Conservation (phyloP, 495 filamentous ascomycete species). For the Talaromyces ruber region DNA sequence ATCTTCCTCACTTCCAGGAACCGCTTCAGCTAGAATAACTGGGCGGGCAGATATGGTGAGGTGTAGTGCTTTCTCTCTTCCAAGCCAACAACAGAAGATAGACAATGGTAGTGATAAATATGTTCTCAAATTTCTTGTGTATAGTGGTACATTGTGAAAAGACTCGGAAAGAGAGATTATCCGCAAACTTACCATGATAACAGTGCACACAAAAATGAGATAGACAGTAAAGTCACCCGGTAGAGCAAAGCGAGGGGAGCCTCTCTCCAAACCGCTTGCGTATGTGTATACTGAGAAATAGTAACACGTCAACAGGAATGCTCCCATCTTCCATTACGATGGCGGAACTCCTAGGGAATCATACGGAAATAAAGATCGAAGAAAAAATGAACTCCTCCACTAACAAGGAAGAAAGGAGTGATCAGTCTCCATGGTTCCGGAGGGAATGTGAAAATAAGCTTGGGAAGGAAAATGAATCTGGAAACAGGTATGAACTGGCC, state of each 20-base stretch:
- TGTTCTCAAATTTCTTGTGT: background rate
- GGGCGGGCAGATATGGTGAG: slow-evolving; percentile 94
- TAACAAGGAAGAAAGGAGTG: slow-evolving; percentile 66
- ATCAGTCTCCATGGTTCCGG: slow-evolving; percentile 64
- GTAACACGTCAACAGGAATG: slow-evolving; percentile 1
- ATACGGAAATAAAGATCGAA: slow-evolving; percentile 80
- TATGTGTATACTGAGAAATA: slow-evolving; percentile 53
- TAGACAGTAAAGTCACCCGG: slow-evolving; percentile 66
- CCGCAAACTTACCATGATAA: slow-evolving; percentile 52
- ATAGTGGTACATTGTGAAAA: background rate
- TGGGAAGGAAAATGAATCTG: slow-evolving; percentile 49
- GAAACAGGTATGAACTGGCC: slow-evolving; percentile 46
- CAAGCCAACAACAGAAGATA: background rate
- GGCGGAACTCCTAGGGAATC: slow-evolving; percentile 9
- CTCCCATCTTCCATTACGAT: background rate
- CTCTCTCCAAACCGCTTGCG: slow-evolving; percentile 51
- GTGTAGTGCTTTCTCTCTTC: slow-evolving; percentile 20
- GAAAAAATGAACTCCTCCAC: slow-evolving; percentile 52
- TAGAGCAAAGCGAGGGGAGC: slow-evolving; percentile 48
- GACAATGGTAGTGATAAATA: slow-evolving; percentile 10
- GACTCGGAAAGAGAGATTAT: background rate
- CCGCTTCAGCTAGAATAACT: slow-evolving; percentile 80
- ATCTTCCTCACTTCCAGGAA: slow-evolving; percentile 99
- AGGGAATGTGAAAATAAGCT: slow-evolving; percentile 49
- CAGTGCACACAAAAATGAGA: slow-evolving; percentile 48